Evolutionary conservation across 2,329 filamentous ascomycete genomes (phyloP).

Genomic region (Pyrenochaeta sp.): DNA sequence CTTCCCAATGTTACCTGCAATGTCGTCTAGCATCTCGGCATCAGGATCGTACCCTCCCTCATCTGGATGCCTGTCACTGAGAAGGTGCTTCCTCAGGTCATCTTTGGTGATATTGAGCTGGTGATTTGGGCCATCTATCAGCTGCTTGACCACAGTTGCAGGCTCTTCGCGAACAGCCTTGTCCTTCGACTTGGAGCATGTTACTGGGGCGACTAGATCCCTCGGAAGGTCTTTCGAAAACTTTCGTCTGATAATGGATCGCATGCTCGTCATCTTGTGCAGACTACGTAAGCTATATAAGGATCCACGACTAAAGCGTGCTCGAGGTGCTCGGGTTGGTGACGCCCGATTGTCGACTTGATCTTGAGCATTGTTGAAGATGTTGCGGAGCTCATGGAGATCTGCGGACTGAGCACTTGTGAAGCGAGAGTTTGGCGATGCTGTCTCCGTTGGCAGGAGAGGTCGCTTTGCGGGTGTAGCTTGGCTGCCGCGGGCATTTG

Average conservation of each 20-base stretch:
- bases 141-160: slow-evolving; percentile 37
- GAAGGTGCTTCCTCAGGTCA: slow-evolving; percentile 41
- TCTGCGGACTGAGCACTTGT: slow-evolving; percentile 44
- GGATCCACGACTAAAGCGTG: slow-evolving; percentile 36
- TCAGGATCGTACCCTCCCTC: slow-evolving; percentile 51
- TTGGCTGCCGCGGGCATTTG: slow-evolving; percentile 41
- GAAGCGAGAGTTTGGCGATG: slow-evolving; percentile 36
- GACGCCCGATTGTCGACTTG: slow-evolving; percentile 15
- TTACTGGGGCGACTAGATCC: slow-evolving; percentile 4
- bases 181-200: slow-evolving; percentile 10
- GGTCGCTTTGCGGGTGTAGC: slow-evolving; percentile 38
- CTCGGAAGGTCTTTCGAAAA: slow-evolving; percentile 40
- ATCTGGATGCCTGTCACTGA: slow-evolving; percentile 41
- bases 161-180: slow-evolving; percentile 11
- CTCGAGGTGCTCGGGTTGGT: slow-evolving; percentile 22
- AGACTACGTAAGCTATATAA: slow-evolving; percentile 44
- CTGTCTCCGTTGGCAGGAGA: slow-evolving; percentile 25
- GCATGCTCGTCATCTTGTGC: slow-evolving; percentile 47
- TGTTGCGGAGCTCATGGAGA: slow-evolving; percentile 43
- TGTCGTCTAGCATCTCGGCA: slow-evolving; percentile 45
- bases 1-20: slow-evolving; percentile 41
- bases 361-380: slow-evolving; percentile 42
- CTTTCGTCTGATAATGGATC: slow-evolving; percentile 43
- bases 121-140: slow-evolving; percentile 24
- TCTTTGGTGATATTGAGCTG: slow-evolving; percentile 44